phyloP scores from a whole-genome alignment of 2,329 filamentous ascomycete genomes.

The Orbilia oligospora region DNA sequence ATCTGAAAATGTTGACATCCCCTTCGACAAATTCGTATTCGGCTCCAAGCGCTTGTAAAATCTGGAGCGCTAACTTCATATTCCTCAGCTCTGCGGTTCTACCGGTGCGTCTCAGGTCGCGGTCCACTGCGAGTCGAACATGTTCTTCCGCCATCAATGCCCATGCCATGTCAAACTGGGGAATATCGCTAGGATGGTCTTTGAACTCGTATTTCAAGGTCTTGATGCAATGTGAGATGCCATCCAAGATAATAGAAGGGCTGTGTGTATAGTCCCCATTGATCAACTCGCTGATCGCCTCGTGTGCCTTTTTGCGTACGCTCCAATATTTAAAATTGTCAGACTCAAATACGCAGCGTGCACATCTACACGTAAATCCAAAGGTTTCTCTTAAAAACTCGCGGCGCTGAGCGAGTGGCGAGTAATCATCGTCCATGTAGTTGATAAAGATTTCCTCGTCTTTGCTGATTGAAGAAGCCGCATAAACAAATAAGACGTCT shows the following conservation, averaged over 20 bases:
- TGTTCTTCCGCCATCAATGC: slow-evolving; percentile 46
- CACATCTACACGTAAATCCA: slow-evolving; percentile 33
- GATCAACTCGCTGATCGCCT: slow-evolving; percentile 22
- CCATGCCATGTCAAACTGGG: slow-evolving; percentile 50
- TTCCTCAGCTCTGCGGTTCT: slow-evolving; percentile 4
- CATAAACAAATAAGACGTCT: slow-evolving; percentile 41
- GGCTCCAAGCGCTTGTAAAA: slow-evolving; percentile 37
- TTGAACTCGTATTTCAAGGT: neutral
- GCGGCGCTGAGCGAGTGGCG: slow-evolving; percentile 13
- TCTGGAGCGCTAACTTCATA: slow-evolving; percentile 32
- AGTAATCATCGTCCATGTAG: slow-evolving; percentile 50
- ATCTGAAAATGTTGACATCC: slow-evolving; percentile 32
- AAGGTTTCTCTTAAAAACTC: slow-evolving; percentile 10
- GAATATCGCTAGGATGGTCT: slow-evolving; percentile 34
- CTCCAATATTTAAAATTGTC: slow-evolving; percentile 20
- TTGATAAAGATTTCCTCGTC: slow-evolving; percentile 39
- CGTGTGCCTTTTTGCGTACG: slow-evolving; percentile 1
- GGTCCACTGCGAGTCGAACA: slow-evolving; percentile 1
- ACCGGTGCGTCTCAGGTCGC: neutral
- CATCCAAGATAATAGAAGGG: slow-evolving; percentile 17
- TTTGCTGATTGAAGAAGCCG: slow-evolving; percentile 19
- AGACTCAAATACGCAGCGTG: slow-evolving; percentile 29
- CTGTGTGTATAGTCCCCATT: neutral
- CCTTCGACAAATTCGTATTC: slow-evolving; percentile 38
- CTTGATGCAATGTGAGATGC: slow-evolving; percentile 19